Percentiles rank a stretch among this genome's conserved stretches.
Evolutionary conservation across 208 protist genomes (phyloP).

Genomic region (Crithidia mellificae): DNA sequence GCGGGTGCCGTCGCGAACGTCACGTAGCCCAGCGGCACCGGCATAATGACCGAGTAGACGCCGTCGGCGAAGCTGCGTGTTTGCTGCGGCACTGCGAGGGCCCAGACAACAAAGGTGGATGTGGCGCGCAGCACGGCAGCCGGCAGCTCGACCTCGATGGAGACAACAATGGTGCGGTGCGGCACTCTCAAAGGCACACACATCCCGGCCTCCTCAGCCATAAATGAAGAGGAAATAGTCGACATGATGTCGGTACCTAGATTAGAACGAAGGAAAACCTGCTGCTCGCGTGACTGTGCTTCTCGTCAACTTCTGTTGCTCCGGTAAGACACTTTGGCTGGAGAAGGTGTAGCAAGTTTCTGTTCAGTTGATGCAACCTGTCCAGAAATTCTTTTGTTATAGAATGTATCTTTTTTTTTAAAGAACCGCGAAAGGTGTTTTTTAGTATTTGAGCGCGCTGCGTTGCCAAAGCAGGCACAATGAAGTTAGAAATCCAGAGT

Average conservation of each 20-base stretch:
- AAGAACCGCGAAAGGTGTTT: no score
- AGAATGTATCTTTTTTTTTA: no score
- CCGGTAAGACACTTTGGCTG: no score
- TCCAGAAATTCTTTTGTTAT: no score
- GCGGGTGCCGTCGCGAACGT: background rate
- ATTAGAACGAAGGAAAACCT: no score
- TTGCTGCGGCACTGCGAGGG: conserved; percentile 18
- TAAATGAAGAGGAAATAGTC: conserved; percentile 17
- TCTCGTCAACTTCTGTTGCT: no score
- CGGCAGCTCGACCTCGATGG: conserved; percentile 18
- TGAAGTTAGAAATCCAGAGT: no score
- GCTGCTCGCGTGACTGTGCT: no score
- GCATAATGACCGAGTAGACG: conserved; percentile 18
- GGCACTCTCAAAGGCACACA: conserved; percentile 20
- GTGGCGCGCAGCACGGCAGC: background rate
- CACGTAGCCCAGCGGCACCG: conserved; percentile 28
- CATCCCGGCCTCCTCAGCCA: conserved; percentile 18
- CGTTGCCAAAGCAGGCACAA: no score
- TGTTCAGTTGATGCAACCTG: no score
- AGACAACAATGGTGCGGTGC: conserved; percentile 21
- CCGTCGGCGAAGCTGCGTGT: conserved; percentile 31
- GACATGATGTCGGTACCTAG: conserved; percentile 8
- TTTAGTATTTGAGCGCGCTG: no score
- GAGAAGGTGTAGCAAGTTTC: no score
- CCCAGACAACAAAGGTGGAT: conserved; percentile 27